These are phyloP conservation scores for Trichosporon asahii DNA, from an alignment of 1,284 basidiomycete species.

Conservation along the genomic window DNA sequence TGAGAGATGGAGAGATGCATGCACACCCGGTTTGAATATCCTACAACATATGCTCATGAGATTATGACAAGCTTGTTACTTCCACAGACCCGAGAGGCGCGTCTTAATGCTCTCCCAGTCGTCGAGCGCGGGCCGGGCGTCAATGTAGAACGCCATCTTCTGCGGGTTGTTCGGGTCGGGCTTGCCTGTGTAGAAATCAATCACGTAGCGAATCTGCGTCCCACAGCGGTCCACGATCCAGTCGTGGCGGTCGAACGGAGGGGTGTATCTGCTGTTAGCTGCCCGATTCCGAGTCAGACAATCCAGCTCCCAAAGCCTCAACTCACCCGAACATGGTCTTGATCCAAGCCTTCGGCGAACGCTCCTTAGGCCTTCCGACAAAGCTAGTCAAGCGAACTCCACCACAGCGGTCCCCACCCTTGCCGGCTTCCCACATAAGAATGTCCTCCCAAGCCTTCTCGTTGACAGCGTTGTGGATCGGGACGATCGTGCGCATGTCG, in stretches of 20 bases:
- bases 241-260: slow-evolving; percentile 96
- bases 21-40: slow-evolving; percentile 7
- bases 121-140: slow-evolving; percentile 89
- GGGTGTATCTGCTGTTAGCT: slow-evolving; percentile 64
- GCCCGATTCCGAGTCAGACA: not conserved
- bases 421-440: slow-evolving; percentile 79
- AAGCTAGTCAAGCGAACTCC: slow-evolving; percentile 57
- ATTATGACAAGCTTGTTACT: not conserved
- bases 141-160: slow-evolving; percentile 74
- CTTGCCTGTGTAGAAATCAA: slow-evolving; percentile 97
- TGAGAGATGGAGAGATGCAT: slow-evolving; percentile 8
- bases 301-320: not conserved
- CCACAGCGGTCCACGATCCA: slow-evolving; percentile 95
- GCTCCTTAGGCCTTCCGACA: slow-evolving; percentile 53
- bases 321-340: slow-evolving; percentile 82
- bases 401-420: slow-evolving; percentile 75
- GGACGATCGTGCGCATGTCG: slow-evolving; percentile 94
- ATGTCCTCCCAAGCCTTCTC: slow-evolving; percentile 93
- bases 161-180: slow-evolving; percentile 43
- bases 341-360: slow-evolving; percentile 75
- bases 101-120: slow-evolving; percentile 84
- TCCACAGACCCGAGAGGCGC: slow-evolving; percentile 51
- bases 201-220: slow-evolving; percentile 83
- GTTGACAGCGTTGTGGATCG: slow-evolving; percentile 99
- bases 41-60: slow-evolving; percentile 5